These are phyloP conservation scores for Alternaria triticina DNA, from an alignment of 2,329 filamentous ascomycete genomes.

Conservation along the genomic window DNA sequence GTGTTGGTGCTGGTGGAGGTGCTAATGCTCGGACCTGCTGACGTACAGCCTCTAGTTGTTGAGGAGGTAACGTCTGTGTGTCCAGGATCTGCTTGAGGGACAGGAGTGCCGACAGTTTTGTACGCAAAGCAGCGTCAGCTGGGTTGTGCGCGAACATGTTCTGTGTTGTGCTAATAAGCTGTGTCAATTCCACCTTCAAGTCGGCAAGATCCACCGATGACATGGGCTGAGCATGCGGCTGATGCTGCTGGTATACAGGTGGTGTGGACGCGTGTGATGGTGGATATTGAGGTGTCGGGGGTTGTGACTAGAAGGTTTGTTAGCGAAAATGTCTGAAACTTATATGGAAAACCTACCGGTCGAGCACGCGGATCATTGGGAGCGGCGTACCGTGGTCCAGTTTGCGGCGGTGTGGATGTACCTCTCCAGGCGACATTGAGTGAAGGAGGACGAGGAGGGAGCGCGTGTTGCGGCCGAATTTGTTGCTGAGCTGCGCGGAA, in stretches of 20 bases:
- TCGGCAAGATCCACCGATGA: conserved; percentile 58
- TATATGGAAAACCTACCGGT: conserved; percentile 36
- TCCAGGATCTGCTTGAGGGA: conserved; percentile 83
- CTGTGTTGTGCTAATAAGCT: conserved; percentile 75
- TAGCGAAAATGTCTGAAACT: not conserved
- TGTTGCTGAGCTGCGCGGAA: conserved; percentile 69
- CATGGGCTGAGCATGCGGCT: conserved; percentile 33
- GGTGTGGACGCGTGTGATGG: conserved; percentile 29
- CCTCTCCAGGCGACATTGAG: conserved; percentile 68
- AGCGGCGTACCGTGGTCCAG: conserved; percentile 39
- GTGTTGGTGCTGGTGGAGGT: conserved; percentile 61
- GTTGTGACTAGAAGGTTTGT: conserved; percentile 20
- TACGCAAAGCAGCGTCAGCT: conserved; percentile 76
- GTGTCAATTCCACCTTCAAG: conserved; percentile 82
- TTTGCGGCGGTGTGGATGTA: conserved; percentile 74
- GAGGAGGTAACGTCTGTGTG: conserved; percentile 76
- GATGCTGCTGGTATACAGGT: conserved; percentile 43
- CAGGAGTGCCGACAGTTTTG: conserved; percentile 81
- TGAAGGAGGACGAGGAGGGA: conserved; percentile 49
- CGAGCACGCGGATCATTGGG: conserved; percentile 45
- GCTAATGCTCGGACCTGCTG: conserved; percentile 81
- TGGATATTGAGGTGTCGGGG: conserved; percentile 35
- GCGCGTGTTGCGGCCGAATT: conserved; percentile 50
- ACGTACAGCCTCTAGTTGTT: conserved; percentile 84
- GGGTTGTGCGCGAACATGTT: conserved; percentile 77